phyloP scores from a whole-genome alignment of 2,329 filamentous ascomycete genomes.

The Phialophora macrospora region DNA sequence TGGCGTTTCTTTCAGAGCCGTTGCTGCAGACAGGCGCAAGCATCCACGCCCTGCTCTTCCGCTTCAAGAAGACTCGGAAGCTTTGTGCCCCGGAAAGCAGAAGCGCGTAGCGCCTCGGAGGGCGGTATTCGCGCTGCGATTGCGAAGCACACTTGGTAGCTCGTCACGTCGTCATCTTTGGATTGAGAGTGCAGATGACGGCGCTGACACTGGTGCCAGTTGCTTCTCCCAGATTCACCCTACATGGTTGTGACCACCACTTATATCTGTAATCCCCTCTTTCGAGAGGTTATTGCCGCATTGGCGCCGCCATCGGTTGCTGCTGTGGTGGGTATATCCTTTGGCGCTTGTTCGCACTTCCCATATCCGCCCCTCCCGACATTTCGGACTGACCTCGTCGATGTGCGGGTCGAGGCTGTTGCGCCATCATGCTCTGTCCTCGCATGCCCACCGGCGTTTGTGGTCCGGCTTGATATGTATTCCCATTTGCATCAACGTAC shows the following conservation, averaged over 20 bases:
- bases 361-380: conserved; percentile 31
- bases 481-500: conserved; percentile 32
- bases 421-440: conserved; percentile 24
- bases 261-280: neutral
- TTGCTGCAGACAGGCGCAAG: neutral
- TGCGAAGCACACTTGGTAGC: neutral
- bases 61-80: neutral
- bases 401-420: conserved; percentile 20
- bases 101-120: neutral
- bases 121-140: neutral
- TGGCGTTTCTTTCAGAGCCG: neutral
- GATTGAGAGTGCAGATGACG: too few relatives aligned
- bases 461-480: conserved; percentile 25
- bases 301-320: conserved; percentile 32
- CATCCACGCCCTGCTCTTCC: neutral
- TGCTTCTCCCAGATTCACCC: neutral
- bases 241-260: neutral
- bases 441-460: conserved; percentile 33
- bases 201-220: neutral
- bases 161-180: neutral
- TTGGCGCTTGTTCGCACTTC: conserved; percentile 33
- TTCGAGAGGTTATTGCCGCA: conserved; percentile 28
- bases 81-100: neutral
- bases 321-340: conserved; percentile 32
- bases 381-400: conserved; percentile 34